Evolutionary conservation across 2,329 filamentous ascomycete genomes (phyloP).

Genomic region (Curvularia spicifera): DNA sequence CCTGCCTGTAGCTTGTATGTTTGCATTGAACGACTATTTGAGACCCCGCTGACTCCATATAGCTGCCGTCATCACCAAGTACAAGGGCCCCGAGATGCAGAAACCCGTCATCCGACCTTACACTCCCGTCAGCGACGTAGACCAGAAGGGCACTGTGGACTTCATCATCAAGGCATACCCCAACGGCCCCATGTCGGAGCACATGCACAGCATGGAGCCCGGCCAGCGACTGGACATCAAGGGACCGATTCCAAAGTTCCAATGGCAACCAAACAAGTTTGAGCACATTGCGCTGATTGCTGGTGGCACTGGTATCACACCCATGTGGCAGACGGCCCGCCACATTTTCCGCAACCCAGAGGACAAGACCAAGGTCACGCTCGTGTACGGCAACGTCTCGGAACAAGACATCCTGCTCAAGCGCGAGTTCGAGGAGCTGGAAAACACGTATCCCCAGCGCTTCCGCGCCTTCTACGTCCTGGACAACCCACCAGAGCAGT

Average conservation of each 20-base stretch:
- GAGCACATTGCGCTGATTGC: conserved; percentile 84
- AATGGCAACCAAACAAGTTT: conserved; percentile 90
- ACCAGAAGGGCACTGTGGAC: conserved; percentile 79
- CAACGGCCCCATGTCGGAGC: conserved; percentile 86
- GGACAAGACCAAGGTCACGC: conserved; percentile 96
- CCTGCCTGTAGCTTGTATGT: conserved; percentile 73
- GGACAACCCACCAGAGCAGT: conserved; percentile 80
- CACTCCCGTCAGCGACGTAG: conserved; percentile 89
- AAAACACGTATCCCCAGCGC: conserved; percentile 93
- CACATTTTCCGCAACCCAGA: conserved; percentile 95
- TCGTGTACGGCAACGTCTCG: conserved; percentile 87
- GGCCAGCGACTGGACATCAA: conserved; percentile 90
- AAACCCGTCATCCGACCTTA: conserved; percentile 92
- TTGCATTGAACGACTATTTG: conserved; percentile 25
- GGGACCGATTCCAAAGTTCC: conserved; percentile 93
- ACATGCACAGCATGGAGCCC: conserved; percentile 81
- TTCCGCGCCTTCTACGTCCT: conserved; percentile 96
- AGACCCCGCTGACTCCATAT: not conserved
- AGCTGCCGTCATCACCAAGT: conserved; percentile 88
- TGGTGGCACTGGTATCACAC: conserved; percentile 96
- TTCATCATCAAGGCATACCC: conserved; percentile 93
- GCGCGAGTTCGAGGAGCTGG: conserved; percentile 81
- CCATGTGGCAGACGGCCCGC: conserved; percentile 94
- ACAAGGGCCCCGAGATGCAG: conserved; percentile 78
- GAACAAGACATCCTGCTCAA: conserved; percentile 93